phyloP scores from a whole-genome alignment of 371 early-diverging fungal genomes.

The Mortierella sp. region DNA sequence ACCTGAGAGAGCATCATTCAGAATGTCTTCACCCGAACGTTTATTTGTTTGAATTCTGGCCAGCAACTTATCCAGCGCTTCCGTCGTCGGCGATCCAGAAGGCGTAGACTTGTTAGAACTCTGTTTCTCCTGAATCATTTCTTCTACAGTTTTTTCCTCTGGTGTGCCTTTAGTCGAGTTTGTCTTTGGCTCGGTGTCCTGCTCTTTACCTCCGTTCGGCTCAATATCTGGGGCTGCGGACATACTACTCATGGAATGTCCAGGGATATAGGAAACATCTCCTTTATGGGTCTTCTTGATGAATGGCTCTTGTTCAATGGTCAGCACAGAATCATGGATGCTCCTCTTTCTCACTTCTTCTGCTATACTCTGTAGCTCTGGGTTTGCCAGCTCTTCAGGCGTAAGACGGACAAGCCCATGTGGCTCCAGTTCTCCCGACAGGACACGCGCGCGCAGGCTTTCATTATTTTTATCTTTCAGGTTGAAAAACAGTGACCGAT shows the following conservation, averaged over 20 bases:
- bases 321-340: conserved; percentile 73
- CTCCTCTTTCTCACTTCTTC: conserved; percentile 72
- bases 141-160: conserved; percentile 13
- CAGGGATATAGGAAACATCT: conserved; percentile 65
- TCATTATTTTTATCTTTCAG: conserved; percentile 82
- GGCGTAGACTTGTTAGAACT: conserved; percentile 34
- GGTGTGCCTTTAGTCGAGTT: background rate
- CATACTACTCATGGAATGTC: conserved; percentile 8
- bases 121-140: conserved; percentile 19
- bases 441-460: conserved; percentile 72
- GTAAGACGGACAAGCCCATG: conserved; percentile 77
- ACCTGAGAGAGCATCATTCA: conserved; percentile 35
- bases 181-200: conserved; percentile 3
- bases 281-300: conserved; percentile 85
- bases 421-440: conserved; percentile 73
- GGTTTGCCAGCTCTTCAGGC: conserved; percentile 83
- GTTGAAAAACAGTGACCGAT: conserved; percentile 79
- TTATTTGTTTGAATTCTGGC: conserved; percentile 58
- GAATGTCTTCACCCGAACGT: conserved; percentile 53
- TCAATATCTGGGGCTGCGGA: background rate
- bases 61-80: conserved; percentile 52
- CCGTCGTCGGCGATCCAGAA: conserved; percentile 39
- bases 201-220: background rate
- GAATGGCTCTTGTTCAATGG: conserved; percentile 64
- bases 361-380: conserved; percentile 72